These are phyloP conservation scores for Lepraria neglecta DNA, from an alignment of 495 filamentous ascomycete species.

Conservation along the genomic window DNA sequence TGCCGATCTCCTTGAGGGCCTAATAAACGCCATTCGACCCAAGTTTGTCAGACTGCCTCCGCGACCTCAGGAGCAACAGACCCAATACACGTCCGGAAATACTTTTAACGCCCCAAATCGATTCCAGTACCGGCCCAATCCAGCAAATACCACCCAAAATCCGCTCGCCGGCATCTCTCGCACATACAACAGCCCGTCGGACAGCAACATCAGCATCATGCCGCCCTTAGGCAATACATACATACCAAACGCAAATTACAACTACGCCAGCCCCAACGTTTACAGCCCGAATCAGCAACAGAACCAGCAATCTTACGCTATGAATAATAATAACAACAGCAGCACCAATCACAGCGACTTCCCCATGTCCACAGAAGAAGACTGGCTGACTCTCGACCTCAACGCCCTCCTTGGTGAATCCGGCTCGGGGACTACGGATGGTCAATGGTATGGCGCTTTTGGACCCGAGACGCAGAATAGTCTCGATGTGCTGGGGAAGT, in stretches of 20 bases:
- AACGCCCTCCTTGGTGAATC: conserved; percentile 36
- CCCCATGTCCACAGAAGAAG: conserved; percentile 22
- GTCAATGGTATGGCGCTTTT: conserved; percentile 23
- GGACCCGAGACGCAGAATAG: conserved; percentile 24
- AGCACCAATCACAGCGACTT: conserved; percentile 10
- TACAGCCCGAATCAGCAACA: conserved; percentile 14
- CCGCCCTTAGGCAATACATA: conserved; percentile 36
- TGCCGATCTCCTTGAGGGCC: conserved; percentile 79
- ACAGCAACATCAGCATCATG: conserved; percentile 41
- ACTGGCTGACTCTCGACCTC: conserved; percentile 45
- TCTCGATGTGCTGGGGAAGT: conserved; percentile 26
- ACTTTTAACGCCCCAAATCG: neutral
- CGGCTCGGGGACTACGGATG: conserved; percentile 8
- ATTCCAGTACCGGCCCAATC: conserved; percentile 4
- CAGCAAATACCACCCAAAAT: conserved; percentile 16
- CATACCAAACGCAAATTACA: conserved; percentile 14
- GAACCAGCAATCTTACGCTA: conserved; percentile 17
- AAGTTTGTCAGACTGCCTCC: conserved; percentile 51
- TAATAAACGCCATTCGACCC: conserved; percentile 66
- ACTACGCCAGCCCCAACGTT: conserved; percentile 19
- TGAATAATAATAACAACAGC: conserved; percentile 14
- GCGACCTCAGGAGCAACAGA: conserved; percentile 9
- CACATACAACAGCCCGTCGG: conserved; percentile 37
- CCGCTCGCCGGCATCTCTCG: conserved; percentile 36
- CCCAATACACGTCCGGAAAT: conserved; percentile 7